Conservation (phyloP, 805 yeast species). For the Blastobotrys peoriensis region DNA sequence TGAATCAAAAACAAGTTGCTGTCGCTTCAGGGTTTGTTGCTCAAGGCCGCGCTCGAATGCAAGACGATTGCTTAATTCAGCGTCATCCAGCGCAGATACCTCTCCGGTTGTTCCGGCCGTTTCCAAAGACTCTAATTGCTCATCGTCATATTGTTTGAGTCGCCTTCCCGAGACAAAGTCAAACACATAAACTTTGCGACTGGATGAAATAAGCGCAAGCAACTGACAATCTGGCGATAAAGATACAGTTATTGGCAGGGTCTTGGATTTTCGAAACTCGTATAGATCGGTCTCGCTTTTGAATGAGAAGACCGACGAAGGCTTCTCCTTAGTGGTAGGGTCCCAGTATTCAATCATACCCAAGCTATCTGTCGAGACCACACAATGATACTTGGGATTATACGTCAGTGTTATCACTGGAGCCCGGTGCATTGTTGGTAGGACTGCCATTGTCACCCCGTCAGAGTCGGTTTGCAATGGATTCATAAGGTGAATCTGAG, state of each 20-base stretch:
- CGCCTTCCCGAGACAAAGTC: conserved; percentile 32
- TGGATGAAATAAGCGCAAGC: conserved; percentile 30
- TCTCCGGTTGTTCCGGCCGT: conserved; percentile 26
- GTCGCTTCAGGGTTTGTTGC: neutral
- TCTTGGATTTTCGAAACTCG: conserved; percentile 32
- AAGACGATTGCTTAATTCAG: conserved; percentile 27
- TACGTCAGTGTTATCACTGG: conserved; percentile 24
- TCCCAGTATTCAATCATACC: conserved; percentile 37
- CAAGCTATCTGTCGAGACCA: conserved; percentile 25
- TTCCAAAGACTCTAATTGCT: conserved; percentile 20
- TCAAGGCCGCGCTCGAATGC: conserved; percentile 22
- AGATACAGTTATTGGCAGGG: conserved; percentile 21
- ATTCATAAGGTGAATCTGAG: conserved; percentile 22
- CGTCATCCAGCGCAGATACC: conserved; percentile 17
- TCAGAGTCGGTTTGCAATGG: conserved; percentile 15
- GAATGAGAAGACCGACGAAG: conserved; percentile 28
- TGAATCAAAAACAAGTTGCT: conserved; percentile 27
- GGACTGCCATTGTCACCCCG: conserved; percentile 9
- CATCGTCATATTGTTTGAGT: conserved; percentile 29
- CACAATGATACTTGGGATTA: conserved; percentile 23
- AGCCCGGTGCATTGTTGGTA: conserved; percentile 20
- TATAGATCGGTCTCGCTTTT: conserved; percentile 38
- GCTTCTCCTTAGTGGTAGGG: conserved; percentile 19
- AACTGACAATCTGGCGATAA: conserved; percentile 26
- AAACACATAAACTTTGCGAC: conserved; percentile 31